Base-by-base conservation (phyloP, 805 yeast species). In the Lachancea quebecensis region DNA sequence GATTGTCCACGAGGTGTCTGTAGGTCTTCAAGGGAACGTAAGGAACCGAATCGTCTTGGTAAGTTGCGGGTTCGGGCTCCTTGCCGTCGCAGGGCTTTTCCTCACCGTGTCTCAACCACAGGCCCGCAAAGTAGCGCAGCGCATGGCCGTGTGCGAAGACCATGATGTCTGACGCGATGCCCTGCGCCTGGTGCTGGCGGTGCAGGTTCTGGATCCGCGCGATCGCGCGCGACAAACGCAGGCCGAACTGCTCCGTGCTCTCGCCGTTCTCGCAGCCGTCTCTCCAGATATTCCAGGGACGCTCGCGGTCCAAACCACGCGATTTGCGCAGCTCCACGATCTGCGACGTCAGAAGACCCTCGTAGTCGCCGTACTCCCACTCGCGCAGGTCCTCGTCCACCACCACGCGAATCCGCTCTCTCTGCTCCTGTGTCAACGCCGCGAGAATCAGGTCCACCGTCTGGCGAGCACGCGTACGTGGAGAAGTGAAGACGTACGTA, bases 281-380 rank as follows among this genome's bases (percentile, higher is more conserved):
- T 49, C 79, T 66, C 95, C 96, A 90, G 60, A 91, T 89, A 44
- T 73, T 69, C 96, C 96, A 89, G 4, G 70, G 69, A 31, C 53
- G 57, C 35, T 70, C 73, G 29, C 55, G 49, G 38, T 70, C 77
- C 34, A 85, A 65, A 0, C 93, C 95, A 44, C 81, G 72, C 27
- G 66, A 55, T 25, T 67, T 66, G 60, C 95, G 77, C 52, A 78
- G 64, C 11, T 70, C 76, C 37, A 73, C 67, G 62, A 90, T 88
- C 56, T 90, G 78, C 6, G 68, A 62, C 1, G 95, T 84, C 46
- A 74, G 60, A 53, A 81, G 64, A 4, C 98, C 98, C 70, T 91
- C 98, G 64, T 91, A 91, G 59, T 86, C 93, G 54, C 98, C 98
- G 58, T 91, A 91, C 53, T 87, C 95, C 97, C 97, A 91, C 67